phyloP scores from a whole-genome alignment of 768 basidiomycete species.

The Naganishia onofrii region DNA sequence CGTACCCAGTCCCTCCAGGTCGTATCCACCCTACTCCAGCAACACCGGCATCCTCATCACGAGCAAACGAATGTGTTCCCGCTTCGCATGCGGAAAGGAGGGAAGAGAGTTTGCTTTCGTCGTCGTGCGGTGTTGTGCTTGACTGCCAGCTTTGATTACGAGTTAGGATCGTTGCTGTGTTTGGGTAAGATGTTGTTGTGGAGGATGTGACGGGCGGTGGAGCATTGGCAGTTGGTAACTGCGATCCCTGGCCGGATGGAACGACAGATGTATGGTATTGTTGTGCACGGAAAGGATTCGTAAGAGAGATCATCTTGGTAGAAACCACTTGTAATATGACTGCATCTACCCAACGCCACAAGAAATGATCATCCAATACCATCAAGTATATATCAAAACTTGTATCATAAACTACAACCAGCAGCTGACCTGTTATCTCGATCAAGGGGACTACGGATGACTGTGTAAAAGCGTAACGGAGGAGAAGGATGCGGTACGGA shows the following conservation, averaged over 20 bases:
- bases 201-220: not conserved
- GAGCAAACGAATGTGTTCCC: conserved; percentile 7
- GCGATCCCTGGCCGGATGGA: not conserved
- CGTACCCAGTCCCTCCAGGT: not conserved
- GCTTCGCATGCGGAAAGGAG: conserved; percentile 13
- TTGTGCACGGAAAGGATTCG: conserved; percentile 7
- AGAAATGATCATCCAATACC: not conserved
- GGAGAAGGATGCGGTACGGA: not conserved
- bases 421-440: not conserved
- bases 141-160: not conserved
- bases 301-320: conserved; percentile 10
- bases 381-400: conserved; percentile 4
- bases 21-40: too few species aligned
- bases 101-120: conserved; percentile 3
- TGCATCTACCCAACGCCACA: not conserved
- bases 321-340: not conserved
- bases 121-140: not conserved
- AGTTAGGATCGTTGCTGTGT: not conserved
- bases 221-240: not conserved
- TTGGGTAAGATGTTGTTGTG: not conserved
- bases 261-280: not conserved
- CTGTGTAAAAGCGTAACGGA: not conserved
- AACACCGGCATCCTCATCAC: not conserved
- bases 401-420: not conserved
- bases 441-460: conserved; percentile 1